Base-by-base conservation (phyloP, 495 filamentous ascomycete species). In the Pyrenula massariospora region DNA sequence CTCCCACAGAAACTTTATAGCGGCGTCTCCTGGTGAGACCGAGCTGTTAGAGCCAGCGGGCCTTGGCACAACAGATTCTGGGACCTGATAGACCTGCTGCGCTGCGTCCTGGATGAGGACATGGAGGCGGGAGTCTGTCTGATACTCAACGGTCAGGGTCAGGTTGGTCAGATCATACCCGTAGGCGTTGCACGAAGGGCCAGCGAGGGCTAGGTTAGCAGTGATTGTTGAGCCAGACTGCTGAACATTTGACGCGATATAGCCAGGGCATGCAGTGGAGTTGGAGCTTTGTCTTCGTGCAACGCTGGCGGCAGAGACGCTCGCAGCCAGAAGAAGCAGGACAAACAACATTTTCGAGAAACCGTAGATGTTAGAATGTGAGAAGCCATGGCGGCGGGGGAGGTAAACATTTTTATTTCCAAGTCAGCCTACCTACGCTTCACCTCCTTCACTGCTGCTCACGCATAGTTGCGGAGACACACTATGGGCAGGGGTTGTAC, bases 11-110 rank as follows among this genome's bases (percentile, higher is more conserved):
- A 93, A 92, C 55, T 82, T 73, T 42, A 94, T 70, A 2, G 62
- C 59, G 0, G 66, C 65, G 0, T 66, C 57, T 22, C 66, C 65
- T n/a, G 64, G 56, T 11, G 61, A 59, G n/a, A 57, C 53, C 11
- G 62, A 58, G 42, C 59, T 57, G 36, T 58, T 53, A 2, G 57
- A 56, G 19, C 55, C 56, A 21, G 58, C 56, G 0, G 88, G 86
- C 1, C 87, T 81, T 15, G 85, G 77, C 15, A 95, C 66, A 19
- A 89, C 83, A 2, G 75, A 79, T 21, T 84, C 78, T 12, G 89
- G 88, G 20, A 95, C 81, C 66, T 93, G 86, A 62, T 91, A 95
- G 21, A 87, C 75, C 54, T 80, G 73, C 54, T 88, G 80, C n/a
- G 76, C 81, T 22, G 79, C 72, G 68, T 94, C 89, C 57, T 86